Base-by-base conservation (phyloP, 192 early-diverging fungal species). In the Dispira parvispora region DNA sequence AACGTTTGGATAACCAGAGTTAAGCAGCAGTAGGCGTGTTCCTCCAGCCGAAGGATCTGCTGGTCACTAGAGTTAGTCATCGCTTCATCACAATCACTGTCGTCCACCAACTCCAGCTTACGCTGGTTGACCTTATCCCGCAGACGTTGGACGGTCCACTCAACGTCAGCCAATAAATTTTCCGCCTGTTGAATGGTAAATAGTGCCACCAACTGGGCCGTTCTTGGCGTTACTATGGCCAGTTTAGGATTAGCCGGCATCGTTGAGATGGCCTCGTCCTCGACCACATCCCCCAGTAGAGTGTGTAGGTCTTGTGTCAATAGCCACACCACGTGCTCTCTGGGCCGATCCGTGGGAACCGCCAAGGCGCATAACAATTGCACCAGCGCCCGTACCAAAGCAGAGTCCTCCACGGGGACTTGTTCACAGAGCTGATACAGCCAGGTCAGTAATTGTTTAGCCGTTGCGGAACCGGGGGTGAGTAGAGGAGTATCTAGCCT, bases 81-180 rank as follows among this genome's bases (percentile, higher is more conserved):
- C 32, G 32, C 3, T 38, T 6, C 32, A 6, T 38, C 32, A 38
- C 3, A 38, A 38, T 38, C 32, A 38, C 6, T 6, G 32, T 44
- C 71, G 52, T 63, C 68, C 63, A 32, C 68, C 79, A 10, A 79
- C 68, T 27, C 62, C 66, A 0, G 50, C 58, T 66, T 81, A 77
- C 44, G 78, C 68, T 14, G 10, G 50, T 52, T 44, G n/a, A 61
- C 16, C 11, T 45, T n/a, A n/a, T 61, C 58, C 58, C 42, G 28
- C n/a, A 61, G 58, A 20, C 45, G 58, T 10, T 43, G 16, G 3
- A 61, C 8, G 38, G 25, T 20, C 58, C 58, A 61, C n/a, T 61
- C 58, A 8, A 38, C 43, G 13, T 61, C 58, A 1, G 43, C 13
- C 13, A 61, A 21, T 11, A 21, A 44, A 18, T 13, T 43, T 14